Evolutionary conservation across 2,329 filamentous ascomycete genomes (phyloP), one percentile per base, ranked within the genome.

Genomic region (Fusarium brevicatenulatum): DNA sequence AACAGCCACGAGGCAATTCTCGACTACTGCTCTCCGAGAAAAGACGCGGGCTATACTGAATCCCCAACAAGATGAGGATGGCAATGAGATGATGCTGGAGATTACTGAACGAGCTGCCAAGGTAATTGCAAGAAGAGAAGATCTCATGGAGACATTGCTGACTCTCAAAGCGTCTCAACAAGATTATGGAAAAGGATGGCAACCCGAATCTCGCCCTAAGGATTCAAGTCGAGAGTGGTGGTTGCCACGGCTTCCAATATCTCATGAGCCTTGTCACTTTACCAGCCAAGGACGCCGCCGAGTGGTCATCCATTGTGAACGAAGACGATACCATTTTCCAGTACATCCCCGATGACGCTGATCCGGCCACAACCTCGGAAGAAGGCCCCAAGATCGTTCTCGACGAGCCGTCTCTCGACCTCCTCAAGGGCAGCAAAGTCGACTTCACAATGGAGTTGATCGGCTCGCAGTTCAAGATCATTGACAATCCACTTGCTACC

Each of bases 221-320:
- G 58, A 93, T 99, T 74, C 92, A 93, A 69, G 95, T 99, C 66
- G 95, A 97, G 79, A 94, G 92, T 63, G 96, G 96, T 72, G 96
- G 96, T 63, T 99, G 96, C 82, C 96, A 99, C 83, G 96, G 96
- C 55, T 99, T 99, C 82, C 96, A 99, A 81, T 99, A 99, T 80
- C 85, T 97, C 52, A 97, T 99, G 93, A 93, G 91, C 21, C 87
- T 98, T 8, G 92, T 94, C 5, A 90, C 89, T 1, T 83, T 92
- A 2, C 90, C 90, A 0, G 68, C 79, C 10, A 76, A 80, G 52
- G 79, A 80, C 21, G 69, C 80, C 1, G 76, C 80, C 9, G 77
- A 82, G 34, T 79, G 78, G 75, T 76, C 81, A 11, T 78, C 83
- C 4, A 73, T 79, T 10, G 75, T 87, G 11, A 81, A 88, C 32